Base-by-base conservation (phyloP, 2,329 filamentous ascomycete species). In the Fusarium sp. region DNA sequence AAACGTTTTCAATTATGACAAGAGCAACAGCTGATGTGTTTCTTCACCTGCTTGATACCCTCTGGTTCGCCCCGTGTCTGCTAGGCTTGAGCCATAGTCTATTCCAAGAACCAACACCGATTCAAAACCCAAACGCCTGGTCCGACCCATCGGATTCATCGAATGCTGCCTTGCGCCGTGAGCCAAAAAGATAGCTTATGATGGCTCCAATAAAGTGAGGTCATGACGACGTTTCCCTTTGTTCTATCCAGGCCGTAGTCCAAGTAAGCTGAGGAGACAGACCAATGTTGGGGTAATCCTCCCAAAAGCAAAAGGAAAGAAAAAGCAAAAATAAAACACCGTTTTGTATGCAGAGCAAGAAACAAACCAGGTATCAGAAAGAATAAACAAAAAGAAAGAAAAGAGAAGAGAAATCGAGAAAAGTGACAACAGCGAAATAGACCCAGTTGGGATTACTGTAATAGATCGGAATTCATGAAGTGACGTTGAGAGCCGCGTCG, bases 21-120 rank as follows among this genome's bases (percentile, higher is more conserved):
- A 65, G 50, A 44, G 24, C 24, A 43, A 45, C 50, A 23, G 58
- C 39, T 43, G 59, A 15, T 40, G 42, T 24, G 32, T 40, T 32
- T 49, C 42, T 46, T 50, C 40, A 36, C 38, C 60, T 30, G 44
- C 39, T 50, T 43, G 42, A 52, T 47, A 40, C 48, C 47, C 34
- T 48, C 63, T 61, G 55, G 50, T 60, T 62, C 58, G 50, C 56
- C 60, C 44, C 48, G 49, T 61, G 44, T 57, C 56, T 57, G 60
- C 63, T 50, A 68, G 63, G 69, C 69, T 59, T 54, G 69, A 68
- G 62, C 67, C 69, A 65, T 67, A 59, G 64, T 71, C 69, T 71
- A 71, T 71, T 56, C 60, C 61, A 44, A 70, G 64, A 58, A 65
- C 67, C 69, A 51, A 47, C 38, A 56, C 60, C 45, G 20, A 36